Percentiles rank a stretch among this genome's conserved stretches.
Conservation (phyloP, 192 early-diverging fungal species). For the Coemansia sp. region DNA sequence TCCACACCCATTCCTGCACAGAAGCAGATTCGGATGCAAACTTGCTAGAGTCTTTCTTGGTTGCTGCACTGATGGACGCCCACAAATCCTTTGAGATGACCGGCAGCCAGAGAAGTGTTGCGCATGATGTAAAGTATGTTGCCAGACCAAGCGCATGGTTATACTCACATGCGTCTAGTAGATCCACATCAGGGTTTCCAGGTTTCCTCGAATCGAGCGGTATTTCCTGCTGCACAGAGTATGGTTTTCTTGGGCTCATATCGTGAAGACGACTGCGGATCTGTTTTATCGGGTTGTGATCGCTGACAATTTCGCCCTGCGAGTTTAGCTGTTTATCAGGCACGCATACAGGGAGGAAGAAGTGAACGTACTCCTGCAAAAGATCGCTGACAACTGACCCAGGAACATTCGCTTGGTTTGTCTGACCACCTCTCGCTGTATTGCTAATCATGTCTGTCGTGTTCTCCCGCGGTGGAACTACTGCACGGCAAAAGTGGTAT, state of each 20-base stretch:
- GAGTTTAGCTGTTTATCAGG: conserved; percentile 16
- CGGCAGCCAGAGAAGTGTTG: conserved; percentile 36
- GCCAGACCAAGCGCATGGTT: conserved; percentile 25
- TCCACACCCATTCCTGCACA: conserved; percentile 23
- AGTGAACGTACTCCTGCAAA: conserved; percentile 34
- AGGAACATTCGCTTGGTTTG: conserved; percentile 11
- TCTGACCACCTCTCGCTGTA: not conserved
- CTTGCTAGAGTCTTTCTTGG: not conserved
- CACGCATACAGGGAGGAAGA: conserved; percentile 36
- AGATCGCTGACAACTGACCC: conserved; percentile 17
- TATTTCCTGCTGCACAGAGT: not conserved
- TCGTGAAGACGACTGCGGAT: conserved; percentile 34
- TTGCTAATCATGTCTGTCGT: conserved; percentile 3
- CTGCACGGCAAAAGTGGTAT: conserved; percentile 36
- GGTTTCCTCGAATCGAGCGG: conserved; percentile 12
- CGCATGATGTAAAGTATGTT: conserved; percentile 23
- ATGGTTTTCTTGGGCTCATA: conserved; percentile 14
- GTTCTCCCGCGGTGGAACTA: conserved; percentile 24
- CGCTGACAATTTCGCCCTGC: conserved; percentile 4
- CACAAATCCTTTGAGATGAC: conserved; percentile 11
- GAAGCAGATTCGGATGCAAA: not conserved
- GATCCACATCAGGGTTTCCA: conserved; percentile 12
- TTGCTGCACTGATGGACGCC: not conserved
- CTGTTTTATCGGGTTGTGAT: conserved; percentile 29
- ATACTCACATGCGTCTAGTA: conserved; percentile 32